Conservation (phyloP, 2,329 filamentous ascomycete species). For the Tolypocladium ophioglossoides region DNA sequence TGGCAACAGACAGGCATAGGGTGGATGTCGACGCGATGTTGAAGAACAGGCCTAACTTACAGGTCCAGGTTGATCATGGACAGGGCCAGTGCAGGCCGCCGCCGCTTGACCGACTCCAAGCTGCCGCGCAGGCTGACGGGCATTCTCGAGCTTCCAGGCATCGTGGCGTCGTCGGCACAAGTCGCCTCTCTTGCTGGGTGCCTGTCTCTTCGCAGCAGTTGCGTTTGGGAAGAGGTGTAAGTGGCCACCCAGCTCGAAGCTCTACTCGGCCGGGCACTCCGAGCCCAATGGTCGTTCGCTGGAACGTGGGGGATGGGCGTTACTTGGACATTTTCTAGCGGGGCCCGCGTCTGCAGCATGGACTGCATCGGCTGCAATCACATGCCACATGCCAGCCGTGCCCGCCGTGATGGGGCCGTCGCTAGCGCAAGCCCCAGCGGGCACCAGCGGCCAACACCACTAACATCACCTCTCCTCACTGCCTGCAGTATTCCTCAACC, state of each 20-base stretch:
- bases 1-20: neutral
- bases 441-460: neutral
- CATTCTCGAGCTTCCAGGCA: constrained; percentile 60
- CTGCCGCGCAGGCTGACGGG: constrained; percentile 61
- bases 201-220: neutral
- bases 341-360: constrained; percentile 5
- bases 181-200: neutral
- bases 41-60: constrained; percentile 34
- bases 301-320: constrained; percentile 15
- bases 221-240: neutral
- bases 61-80: constrained; percentile 56
- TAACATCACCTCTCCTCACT: neutral
- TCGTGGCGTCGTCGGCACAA: constrained; percentile 19
- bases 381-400: too few species aligned
- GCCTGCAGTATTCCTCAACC: neutral
- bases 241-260: neutral
- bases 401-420: neutral
- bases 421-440: neutral
- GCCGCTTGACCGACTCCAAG: constrained; percentile 49
- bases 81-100: constrained; percentile 43
- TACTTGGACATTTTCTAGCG: constrained; percentile 22
- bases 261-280: neutral
- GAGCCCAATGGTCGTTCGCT: neutral
- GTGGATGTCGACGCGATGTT: neutral
- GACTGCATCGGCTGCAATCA: neutral